Base-by-base conservation (phyloP, 192 early-diverging fungal species). In the Thoreauomyces humboldtii region DNA sequence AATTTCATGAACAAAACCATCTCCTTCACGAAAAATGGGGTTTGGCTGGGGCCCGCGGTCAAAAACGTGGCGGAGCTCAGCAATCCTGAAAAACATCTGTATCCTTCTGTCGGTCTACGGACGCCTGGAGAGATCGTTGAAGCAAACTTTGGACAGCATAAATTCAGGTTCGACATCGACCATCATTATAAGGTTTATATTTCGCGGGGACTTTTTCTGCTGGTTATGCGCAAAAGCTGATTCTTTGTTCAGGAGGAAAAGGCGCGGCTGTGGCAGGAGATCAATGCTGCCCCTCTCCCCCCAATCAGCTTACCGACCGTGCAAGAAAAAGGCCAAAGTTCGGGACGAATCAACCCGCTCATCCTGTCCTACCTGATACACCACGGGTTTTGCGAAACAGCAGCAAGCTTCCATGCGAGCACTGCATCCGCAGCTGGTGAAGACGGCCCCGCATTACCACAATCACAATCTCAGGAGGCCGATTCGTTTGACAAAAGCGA, bases 11-110 rank as follows among this genome's bases (percentile, higher is more conserved):
- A 81, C 54, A 81, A 71, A 45, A 81, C 85, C 9, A 77, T 89
- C 4, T 95, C 94, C 63, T 99, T 92, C 69, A 98, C 94, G 7
- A 94, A 90, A 61, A 98, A 98, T 68, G 97, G 97, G 17, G 68
- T 81, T 9, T 80, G 81, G 61, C 82, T 92, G n/a, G 87, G 69
- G 29, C 25, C 27, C 22, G 31, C 50, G 24, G 24, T 42, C 34
- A 59, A 78, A 32, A 42, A 59, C 54, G 69, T 60, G 0, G 21
- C 41, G 22, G 69, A 67, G 59, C 75, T 36, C 67, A 69, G 37
- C 65, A 71, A 45, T 71, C 74, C 46, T 12, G 72, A 72, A 21
- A 11, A 25, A 0, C 53, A 69, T 33, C 51, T 91, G 2, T 93
- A 86, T 62, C 90, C 91, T 7, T 83, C 80, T 0, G 79, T 94